Conservation (phyloP, 2,329 filamentous ascomycete species). For the Nemania sp. region DNA sequence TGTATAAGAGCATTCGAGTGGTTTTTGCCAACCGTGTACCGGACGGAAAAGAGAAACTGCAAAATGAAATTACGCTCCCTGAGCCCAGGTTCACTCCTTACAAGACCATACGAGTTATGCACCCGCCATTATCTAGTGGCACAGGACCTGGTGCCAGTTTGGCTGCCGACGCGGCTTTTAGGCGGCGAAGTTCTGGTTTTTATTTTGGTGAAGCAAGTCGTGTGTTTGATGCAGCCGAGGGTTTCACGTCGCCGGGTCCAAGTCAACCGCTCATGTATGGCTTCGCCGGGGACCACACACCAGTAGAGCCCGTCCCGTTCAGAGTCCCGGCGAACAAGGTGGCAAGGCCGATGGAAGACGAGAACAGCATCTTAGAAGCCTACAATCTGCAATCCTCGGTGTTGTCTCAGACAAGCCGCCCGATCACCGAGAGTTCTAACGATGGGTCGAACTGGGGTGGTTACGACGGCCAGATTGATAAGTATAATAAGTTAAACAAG, state of each 20-base stretch:
- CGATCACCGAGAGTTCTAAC: constrained; percentile 54
- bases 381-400: constrained; percentile 44
- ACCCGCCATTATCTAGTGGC: constrained; percentile 52
- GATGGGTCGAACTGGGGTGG: constrained; percentile 43
- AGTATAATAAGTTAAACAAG: constrained; percentile 76
- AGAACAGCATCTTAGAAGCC: constrained; percentile 42
- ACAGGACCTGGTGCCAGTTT: constrained; percentile 62
- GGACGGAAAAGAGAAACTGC: constrained; percentile 91
- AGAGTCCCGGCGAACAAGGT: constrained; percentile 51
- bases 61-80: constrained; percentile 89
- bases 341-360: constrained; percentile 51
- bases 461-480: constrained; percentile 46
- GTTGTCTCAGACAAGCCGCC: constrained; percentile 42
- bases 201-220: constrained; percentile 52
- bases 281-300: constrained; percentile 51
- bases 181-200: constrained; percentile 68
- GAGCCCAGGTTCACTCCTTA: constrained; percentile 89
- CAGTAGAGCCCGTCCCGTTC: constrained; percentile 66
- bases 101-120: constrained; percentile 73
- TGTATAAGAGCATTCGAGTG: constrained; percentile 92
- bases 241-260: constrained; percentile 42
- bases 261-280: constrained; percentile 46
- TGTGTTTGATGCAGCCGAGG: constrained; percentile 54
- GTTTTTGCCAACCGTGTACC: constrained; percentile 97
- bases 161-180: constrained; percentile 69